Percentiles rank a stretch among this genome's conserved stretches.
Conservation (phyloP, 148 eudicot genomes). For the Silene conica region DNA sequence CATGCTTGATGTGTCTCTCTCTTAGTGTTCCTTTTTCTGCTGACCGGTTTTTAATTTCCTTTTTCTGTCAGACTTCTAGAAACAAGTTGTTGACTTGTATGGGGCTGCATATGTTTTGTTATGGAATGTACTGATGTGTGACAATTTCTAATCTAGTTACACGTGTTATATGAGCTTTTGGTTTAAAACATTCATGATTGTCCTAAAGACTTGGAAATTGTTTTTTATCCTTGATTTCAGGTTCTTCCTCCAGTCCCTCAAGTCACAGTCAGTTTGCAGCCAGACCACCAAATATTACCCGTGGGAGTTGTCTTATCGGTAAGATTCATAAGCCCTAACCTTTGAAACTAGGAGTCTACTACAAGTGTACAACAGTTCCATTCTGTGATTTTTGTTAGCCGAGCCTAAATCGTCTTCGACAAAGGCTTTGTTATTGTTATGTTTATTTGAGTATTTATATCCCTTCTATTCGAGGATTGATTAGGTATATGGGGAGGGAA, state of each 20-base stretch:
- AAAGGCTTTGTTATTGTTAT: no score
- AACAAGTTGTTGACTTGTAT: background rate
- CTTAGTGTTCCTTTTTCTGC: no score
- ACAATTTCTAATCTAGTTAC: background rate
- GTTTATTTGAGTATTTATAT: no score
- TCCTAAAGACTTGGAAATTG: background rate
- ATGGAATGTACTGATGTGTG: background rate
- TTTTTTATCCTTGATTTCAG: slow-evolving; percentile 29
- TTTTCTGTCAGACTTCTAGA: background rate
- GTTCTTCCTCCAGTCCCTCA: slow-evolving; percentile 83
- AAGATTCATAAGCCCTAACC: slow-evolving; percentile 21
- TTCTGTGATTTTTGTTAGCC: background rate
- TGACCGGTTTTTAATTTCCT: no score
- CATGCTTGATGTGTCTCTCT: no score
- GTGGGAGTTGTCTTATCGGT: slow-evolving; percentile 75
- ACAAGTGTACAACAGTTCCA: background rate
- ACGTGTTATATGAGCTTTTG: background rate
- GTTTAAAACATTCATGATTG: background rate
- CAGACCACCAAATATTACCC: slow-evolving; percentile 63
- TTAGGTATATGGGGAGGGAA: no score
- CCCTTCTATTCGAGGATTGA: no score
- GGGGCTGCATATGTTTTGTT: background rate
- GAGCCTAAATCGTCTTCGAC: background rate
- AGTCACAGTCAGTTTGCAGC: slow-evolving; percentile 54
- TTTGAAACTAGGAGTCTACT: background rate